A percentile compares a stretch with the other conserved stretches of the same genome.
phyloP scores from a whole-genome alignment of 1,284 basidiomycete species.

The Tilletia indica region DNA sequence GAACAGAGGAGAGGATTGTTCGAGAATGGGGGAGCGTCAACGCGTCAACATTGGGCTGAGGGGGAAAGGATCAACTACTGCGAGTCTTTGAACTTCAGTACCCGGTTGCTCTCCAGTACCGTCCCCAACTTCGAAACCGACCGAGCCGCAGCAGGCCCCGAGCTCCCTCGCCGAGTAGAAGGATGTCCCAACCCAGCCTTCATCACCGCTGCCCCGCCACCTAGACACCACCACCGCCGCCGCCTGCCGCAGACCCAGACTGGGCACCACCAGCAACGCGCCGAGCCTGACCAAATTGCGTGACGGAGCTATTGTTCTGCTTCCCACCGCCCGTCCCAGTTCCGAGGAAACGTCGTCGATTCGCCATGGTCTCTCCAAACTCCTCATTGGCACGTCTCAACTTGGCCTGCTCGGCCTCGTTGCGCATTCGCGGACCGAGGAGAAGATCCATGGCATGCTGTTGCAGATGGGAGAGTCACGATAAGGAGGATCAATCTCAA shows the following conservation, averaged over 20 bases:
- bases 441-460: conserved; percentile 1
- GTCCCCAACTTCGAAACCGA: no score
- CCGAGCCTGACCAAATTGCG: conserved; percentile 3
- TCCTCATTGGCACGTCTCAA: neutral
- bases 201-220: neutral
- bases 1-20: no score
- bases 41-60: no score
- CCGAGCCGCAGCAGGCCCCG: neutral
- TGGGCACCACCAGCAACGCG: neutral
- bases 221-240: neutral
- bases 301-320: conserved; percentile 11
- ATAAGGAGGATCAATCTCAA: neutral
- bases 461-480: neutral
- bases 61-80: no score
- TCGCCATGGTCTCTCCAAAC: neutral
- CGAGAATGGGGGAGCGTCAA: no score
- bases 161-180: neutral
- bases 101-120: no score
- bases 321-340: neutral
- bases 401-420: conserved; percentile 11
- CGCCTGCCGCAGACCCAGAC: neutral
- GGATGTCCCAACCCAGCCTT: neutral
- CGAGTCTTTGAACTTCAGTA: no score
- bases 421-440: neutral
- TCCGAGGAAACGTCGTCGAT: neutral